Percentiles rank a stretch among this genome's conserved stretches.
Conservation (phyloP, 352 stramenopile genomes). For the Phytophthora pseudosyringae region DNA sequence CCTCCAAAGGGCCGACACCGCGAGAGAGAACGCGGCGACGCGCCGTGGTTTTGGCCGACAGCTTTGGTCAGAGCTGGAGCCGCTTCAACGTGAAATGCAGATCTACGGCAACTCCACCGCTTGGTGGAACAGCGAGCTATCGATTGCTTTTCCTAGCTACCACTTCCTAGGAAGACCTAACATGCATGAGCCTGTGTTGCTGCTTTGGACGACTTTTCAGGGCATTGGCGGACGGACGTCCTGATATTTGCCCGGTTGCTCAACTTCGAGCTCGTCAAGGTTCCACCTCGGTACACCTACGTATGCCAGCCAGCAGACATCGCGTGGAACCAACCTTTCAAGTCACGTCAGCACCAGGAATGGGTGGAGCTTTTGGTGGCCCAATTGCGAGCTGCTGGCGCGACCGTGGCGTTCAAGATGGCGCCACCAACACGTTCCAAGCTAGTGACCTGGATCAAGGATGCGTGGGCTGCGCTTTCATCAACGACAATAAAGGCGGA, state of each 20-base stretch:
- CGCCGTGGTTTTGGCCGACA: constrained; percentile 22
- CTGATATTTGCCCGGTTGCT: neutral
- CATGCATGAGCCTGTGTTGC: constrained; percentile 7
- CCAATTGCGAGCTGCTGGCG: neutral
- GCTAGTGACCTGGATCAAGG: constrained; percentile 4
- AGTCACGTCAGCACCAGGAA: neutral
- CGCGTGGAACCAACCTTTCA: constrained; percentile 1
- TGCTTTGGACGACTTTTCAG: constrained; percentile 15
- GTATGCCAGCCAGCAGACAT: neutral
- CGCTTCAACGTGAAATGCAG: constrained; percentile 20
- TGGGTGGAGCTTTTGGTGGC: neutral
- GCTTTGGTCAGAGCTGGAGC: constrained; percentile 24
- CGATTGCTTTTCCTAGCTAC: constrained; percentile 19
- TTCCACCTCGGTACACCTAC: constrained; percentile 6
- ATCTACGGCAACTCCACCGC: constrained; percentile 35
- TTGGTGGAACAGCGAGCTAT: constrained; percentile 17
- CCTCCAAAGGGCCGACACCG: constrained; percentile 1
- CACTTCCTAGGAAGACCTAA: constrained; percentile 14
- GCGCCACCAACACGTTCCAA: neutral
- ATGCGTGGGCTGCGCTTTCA: neutral
- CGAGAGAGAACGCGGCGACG: constrained; percentile 11
- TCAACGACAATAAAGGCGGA: neutral
- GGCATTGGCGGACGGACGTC: constrained; percentile 6
- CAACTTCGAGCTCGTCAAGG: constrained; percentile 13
- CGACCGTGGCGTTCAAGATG: constrained; percentile 8